These are phyloP conservation scores for Bretschneidera sinensis DNA, from an alignment of 345 rosid species.

Conservation along the genomic window DNA sequence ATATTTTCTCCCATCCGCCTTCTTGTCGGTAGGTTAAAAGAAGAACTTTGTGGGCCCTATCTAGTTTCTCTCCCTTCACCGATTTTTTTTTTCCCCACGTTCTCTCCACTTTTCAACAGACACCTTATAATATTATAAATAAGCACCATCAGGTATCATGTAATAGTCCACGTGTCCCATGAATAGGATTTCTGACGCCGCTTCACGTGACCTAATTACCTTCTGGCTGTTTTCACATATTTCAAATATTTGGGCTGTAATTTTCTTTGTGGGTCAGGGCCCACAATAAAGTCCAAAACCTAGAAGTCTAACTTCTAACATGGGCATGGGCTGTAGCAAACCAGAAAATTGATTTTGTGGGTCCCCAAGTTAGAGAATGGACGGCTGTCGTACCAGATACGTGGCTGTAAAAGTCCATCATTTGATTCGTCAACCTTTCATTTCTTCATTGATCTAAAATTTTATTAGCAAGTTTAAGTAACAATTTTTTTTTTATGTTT, in stretches of 20 bases:
- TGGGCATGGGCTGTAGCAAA: constrained; percentile 15
- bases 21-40: constrained; percentile 7
- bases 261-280: too few species aligned
- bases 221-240: too few species aligned
- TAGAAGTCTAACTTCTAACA: constrained; percentile 18
- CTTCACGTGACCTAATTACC: constrained; percentile 16
- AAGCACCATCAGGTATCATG: too few species aligned
- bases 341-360: constrained; percentile 10
- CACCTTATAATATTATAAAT: too few species aligned
- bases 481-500: too few species aligned
- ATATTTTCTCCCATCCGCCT: background rate
- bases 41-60: background rate
- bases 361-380: background rate
- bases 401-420: constrained; percentile 1
- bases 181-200: background rate
- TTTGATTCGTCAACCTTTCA: constrained; percentile 11
- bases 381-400: constrained; percentile 2
- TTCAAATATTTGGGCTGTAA: too few species aligned
- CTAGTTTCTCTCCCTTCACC: too few species aligned
- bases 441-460: constrained; percentile 4
- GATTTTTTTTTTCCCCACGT: too few species aligned
- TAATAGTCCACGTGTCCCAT: constrained; percentile 13
- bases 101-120: too few species aligned
- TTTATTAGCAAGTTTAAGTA: too few species aligned
- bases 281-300: constrained; percentile 6